These are phyloP conservation scores for Amphirosellinia nigrospora DNA, from an alignment of 495 filamentous ascomycete species.

Conservation along the genomic window DNA sequence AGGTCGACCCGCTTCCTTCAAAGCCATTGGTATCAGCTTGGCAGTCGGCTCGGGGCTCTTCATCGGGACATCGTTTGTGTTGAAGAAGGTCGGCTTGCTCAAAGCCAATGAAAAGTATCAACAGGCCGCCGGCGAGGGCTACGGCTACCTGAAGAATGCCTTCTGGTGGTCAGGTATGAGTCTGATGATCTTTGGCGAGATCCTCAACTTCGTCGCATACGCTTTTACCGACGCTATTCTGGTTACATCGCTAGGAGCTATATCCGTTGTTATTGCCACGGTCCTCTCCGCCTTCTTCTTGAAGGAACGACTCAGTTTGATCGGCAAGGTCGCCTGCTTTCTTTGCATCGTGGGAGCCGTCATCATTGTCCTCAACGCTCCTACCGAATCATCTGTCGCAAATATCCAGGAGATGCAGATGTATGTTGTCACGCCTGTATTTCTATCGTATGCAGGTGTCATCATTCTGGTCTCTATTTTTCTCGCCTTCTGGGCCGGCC, in stretches of 20 bases:
- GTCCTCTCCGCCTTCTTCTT: slow-evolving; percentile 94
- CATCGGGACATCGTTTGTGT: slow-evolving; percentile 92
- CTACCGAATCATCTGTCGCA: slow-evolving; percentile 78
- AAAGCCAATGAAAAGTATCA: slow-evolving; percentile 96
- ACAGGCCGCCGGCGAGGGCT: slow-evolving; percentile 94
- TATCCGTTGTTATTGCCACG: slow-evolving; percentile 93
- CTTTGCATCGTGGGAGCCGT: slow-evolving; percentile 92
- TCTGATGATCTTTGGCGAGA: slow-evolving; percentile 95
- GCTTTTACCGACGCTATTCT: slow-evolving; percentile 97
- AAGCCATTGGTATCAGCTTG: slow-evolving; percentile 84
- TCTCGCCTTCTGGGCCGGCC: slow-evolving; percentile 82
- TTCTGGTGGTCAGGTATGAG: slow-evolving; percentile 98
- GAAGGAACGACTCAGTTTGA: slow-evolving; percentile 92
- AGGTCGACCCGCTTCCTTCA: slow-evolving; percentile 64
- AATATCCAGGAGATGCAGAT: slow-evolving; percentile 93
- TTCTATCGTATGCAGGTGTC: slow-evolving; percentile 83
- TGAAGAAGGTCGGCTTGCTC: slow-evolving; percentile 91
- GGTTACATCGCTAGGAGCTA: slow-evolving; percentile 92
- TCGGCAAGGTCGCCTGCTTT: slow-evolving; percentile 96
- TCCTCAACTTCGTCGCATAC: slow-evolving; percentile 98
- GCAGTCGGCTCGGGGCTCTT: slow-evolving; percentile 90
- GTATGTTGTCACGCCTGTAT: slow-evolving; percentile 87
- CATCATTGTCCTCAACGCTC: slow-evolving; percentile 93
- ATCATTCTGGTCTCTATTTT: slow-evolving; percentile 75
- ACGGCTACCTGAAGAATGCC: slow-evolving; percentile 94